Evolutionary conservation across 106 monocot species (phyloP).

Genomic region (Allium sativum): DNA sequence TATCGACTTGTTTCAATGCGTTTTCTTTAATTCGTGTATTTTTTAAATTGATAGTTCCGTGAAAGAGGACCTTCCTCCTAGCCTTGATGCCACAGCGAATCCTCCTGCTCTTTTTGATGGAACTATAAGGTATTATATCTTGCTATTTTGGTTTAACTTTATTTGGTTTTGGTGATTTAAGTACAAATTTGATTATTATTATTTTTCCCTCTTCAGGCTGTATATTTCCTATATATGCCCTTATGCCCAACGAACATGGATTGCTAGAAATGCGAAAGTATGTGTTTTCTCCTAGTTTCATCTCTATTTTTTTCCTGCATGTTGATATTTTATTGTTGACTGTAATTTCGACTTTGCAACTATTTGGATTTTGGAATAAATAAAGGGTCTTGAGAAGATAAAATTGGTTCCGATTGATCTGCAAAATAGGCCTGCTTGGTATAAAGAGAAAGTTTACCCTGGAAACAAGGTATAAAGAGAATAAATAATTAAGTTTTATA

Average conservation of each 20-base stretch:
- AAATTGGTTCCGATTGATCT: conserved; percentile 66
- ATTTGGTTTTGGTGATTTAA: background rate
- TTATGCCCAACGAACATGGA: conserved; percentile 77
- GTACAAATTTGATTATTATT: background rate
- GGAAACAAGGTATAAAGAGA: conserved; percentile 53
- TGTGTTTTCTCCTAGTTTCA: background rate
- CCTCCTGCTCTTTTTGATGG: conserved; percentile 65
- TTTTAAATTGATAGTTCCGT: background rate
- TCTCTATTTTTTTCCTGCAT: too few relatives aligned
- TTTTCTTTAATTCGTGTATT: background rate
- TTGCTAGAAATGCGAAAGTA: conserved; percentile 52
- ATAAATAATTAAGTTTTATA: background rate
- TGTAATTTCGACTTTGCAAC: background rate
- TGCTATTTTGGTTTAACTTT: background rate
- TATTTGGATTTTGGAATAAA: conserved; percentile 6
- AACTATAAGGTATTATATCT: conserved; percentile 45
- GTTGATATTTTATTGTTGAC: background rate
- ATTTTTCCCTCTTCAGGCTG: conserved; percentile 23
- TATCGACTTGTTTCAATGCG: too few relatives aligned
- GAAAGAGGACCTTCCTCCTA: conserved; percentile 42
- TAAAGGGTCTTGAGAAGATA: conserved; percentile 65
- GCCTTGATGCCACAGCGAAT: conserved; percentile 32
- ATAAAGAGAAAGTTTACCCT: conserved; percentile 91
- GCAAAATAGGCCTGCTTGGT: conserved; percentile 70
- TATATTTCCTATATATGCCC: conserved; percentile 47